A percentile compares a stretch with the other conserved stretches of the same genome.
phyloP scores from a whole-genome alignment of 2,329 filamentous ascomycete species.

The Aspergillus sergii region DNA sequence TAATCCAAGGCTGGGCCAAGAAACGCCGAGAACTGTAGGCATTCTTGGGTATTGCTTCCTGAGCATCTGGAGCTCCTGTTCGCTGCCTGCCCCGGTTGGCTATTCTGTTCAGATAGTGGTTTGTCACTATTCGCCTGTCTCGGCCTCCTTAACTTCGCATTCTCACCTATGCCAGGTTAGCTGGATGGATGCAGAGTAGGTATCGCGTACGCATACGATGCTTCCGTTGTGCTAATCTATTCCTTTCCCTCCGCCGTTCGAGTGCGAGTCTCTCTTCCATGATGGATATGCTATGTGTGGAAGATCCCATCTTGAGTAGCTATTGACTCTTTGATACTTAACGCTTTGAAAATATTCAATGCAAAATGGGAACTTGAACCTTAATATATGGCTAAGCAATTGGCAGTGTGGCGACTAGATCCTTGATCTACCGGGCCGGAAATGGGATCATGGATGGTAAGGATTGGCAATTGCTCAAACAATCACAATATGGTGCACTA shows the following conservation, averaged over 20 bases:
- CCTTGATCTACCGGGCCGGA: conserved; percentile 2
- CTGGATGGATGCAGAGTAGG: background rate
- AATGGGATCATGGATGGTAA: background rate
- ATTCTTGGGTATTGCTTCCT: background rate
- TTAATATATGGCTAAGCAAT: background rate
- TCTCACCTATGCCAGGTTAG: background rate
- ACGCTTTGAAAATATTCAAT: background rate
- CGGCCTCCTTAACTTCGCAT: background rate
- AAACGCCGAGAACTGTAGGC: background rate
- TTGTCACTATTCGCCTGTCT: background rate
- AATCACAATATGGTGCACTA: background rate
- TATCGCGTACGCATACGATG: background rate
- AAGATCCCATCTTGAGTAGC: background rate
- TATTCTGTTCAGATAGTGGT: background rate
- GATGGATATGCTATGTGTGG: background rate
- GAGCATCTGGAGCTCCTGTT: background rate
- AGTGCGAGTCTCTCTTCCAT: conserved; percentile 4
- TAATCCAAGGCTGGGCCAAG: background rate
- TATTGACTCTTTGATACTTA: background rate
- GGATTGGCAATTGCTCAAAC: background rate
- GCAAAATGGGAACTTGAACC: background rate
- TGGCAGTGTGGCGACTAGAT: conserved; percentile 3
- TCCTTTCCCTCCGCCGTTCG: conserved; percentile 4
- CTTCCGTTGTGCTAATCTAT: conserved; percentile 5
- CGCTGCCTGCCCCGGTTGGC: background rate